Conservation (phyloP, 768 basidiomycete genomes). For the Tricholoma flavovirens region DNA sequence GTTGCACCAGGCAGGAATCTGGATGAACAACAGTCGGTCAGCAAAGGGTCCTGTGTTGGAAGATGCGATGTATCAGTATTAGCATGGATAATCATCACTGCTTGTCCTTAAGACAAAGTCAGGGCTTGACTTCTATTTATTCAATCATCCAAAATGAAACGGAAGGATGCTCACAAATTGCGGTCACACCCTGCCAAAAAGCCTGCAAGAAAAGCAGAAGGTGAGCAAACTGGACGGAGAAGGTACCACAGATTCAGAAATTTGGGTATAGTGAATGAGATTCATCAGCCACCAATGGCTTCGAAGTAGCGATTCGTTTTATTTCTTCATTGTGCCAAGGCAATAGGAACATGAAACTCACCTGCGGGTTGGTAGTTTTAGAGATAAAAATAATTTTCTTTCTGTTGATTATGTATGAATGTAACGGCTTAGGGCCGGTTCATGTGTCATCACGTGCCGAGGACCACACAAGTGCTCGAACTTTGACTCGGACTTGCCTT, state of each 20-base stretch:
- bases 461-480: too few species aligned
- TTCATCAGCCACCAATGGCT: conserved; percentile 60
- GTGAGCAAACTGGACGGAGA: conserved; percentile 9
- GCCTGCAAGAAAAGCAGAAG: conserved; percentile 6
- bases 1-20: too few species aligned
- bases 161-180: conserved; percentile 23
- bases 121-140: conserved; percentile 90
- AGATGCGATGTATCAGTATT: conserved; percentile 57
- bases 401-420: conserved; percentile 5
- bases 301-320: conserved; percentile 89
- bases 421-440: conserved; percentile 34
- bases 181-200: neutral
- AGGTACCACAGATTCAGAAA: conserved; percentile 57
- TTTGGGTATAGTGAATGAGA: conserved; percentile 77
- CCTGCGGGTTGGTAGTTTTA: too few species aligned
- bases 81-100: conserved; percentile 83
- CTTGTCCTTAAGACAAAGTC: conserved; percentile 68
- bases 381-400: conserved; percentile 1
- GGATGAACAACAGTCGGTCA: too few species aligned
- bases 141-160: conserved; percentile 43
- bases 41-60: neutral
- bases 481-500: neutral
- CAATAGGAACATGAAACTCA: conserved; percentile 22
- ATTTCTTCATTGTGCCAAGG: conserved; percentile 50
- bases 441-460: conserved; percentile 7